These are phyloP conservation scores for Pythium guiyangense DNA, from an alignment of 352 stramenopile genomes.

Conservation along the genomic window DNA sequence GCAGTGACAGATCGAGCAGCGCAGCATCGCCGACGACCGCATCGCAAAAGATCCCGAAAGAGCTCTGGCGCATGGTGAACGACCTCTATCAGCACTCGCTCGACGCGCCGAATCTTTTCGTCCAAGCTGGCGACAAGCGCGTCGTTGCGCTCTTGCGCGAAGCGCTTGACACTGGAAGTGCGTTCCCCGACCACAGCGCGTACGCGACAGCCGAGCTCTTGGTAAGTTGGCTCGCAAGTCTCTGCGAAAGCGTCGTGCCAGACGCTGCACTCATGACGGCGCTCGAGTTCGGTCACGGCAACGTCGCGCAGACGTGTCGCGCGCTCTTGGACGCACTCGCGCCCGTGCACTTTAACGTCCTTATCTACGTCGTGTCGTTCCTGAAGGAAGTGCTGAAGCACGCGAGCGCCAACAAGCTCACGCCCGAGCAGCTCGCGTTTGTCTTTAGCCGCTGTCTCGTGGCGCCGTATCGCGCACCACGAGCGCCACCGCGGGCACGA, in stretches of 20 bases:
- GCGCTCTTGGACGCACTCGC: slow-evolving; percentile 78
- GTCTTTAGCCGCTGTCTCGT: slow-evolving; percentile 76
- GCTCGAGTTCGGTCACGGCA: slow-evolving; percentile 43
- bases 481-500: slow-evolving; percentile 1
- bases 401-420: slow-evolving; percentile 51
- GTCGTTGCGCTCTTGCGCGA: slow-evolving; percentile 79
- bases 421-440: slow-evolving; percentile 65
- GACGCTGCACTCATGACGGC: slow-evolving; percentile 73
- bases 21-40: background rate
- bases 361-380: slow-evolving; percentile 97
- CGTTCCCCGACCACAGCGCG: slow-evolving; percentile 78
- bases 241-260: slow-evolving; percentile 89
- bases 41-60: slow-evolving; percentile 91
- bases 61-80: slow-evolving; percentile 98
- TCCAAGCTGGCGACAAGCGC: slow-evolving; percentile 59
- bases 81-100: slow-evolving; percentile 87
- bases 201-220: slow-evolving; percentile 92
- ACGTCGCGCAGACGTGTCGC: slow-evolving; percentile 78
- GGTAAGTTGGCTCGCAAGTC: slow-evolving; percentile 87
- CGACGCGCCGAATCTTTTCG: slow-evolving; percentile 79
- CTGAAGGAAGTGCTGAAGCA: slow-evolving; percentile 92
- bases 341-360: slow-evolving; percentile 94
- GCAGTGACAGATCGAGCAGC: background rate
- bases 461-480: slow-evolving; percentile 29
- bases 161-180: slow-evolving; percentile 89